Percentiles rank a stretch among this genome's conserved stretches.
Evolutionary conservation across 441 rosid species (phyloP).

Genomic region (Viola pubescens): DNA sequence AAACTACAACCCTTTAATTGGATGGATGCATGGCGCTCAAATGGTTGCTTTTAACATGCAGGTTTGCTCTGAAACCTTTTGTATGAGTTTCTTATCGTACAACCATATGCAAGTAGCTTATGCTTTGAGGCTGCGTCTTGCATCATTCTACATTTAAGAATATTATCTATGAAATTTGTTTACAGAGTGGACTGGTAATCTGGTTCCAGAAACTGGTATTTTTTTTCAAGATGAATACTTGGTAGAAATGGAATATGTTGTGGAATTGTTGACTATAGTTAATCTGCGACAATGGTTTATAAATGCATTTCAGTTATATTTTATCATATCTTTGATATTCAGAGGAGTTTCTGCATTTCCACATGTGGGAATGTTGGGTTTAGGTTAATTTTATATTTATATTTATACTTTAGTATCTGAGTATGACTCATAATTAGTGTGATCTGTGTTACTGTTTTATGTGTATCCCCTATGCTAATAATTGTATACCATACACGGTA

Average conservation of each 20-base stretch:
- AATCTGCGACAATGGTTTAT: not conserved
- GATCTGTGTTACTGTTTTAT: too few species aligned
- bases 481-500: too few species aligned
- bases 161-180: not conserved
- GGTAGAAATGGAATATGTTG: not conserved
- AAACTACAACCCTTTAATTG: constrained; percentile 78
- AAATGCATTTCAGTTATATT: not conserved
- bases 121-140: not conserved
- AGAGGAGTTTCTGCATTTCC: too few species aligned
- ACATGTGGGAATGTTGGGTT: too few species aligned
- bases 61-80: constrained; percentile 32
- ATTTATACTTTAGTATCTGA: too few species aligned
- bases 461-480: too few species aligned
- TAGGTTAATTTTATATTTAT: too few species aligned
- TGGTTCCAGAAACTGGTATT: too few species aligned
- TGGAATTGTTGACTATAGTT: not conserved
- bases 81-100: not conserved
- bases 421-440: too few species aligned
- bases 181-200: not conserved
- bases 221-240: too few species aligned
- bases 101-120: not conserved
- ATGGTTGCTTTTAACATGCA: constrained; percentile 99
- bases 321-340: too few species aligned
- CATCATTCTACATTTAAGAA: not conserved
- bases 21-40: constrained; percentile 97